Percentiles rank a stretch among this genome's conserved stretches.
Conservation (phyloP, 495 filamentous ascomycete species). For the Lophiostoma macrostomum region DNA sequence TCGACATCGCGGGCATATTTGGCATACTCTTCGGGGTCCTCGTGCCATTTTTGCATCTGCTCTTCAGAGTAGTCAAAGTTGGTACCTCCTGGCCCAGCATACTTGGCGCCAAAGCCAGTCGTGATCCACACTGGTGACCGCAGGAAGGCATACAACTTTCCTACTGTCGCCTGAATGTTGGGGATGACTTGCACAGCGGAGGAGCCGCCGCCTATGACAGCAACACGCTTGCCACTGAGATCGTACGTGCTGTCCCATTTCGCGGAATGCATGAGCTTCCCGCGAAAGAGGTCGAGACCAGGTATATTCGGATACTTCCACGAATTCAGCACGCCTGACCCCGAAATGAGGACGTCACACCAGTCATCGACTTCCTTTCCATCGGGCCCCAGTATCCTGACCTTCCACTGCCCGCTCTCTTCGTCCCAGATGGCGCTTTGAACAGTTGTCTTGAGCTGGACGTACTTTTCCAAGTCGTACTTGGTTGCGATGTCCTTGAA, state of each 20-base stretch:
- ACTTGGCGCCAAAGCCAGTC: slow-evolving; percentile 15
- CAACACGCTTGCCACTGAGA: slow-evolving; percentile 10
- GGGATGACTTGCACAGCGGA: slow-evolving; percentile 16
- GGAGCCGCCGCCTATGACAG: slow-evolving; percentile 15
- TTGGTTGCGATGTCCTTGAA: slow-evolving; percentile 11
- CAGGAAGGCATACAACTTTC: slow-evolving; percentile 10
- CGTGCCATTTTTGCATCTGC: slow-evolving; percentile 3
- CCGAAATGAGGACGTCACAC: slow-evolving; percentile 14
- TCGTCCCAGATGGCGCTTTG: slow-evolving; percentile 12
- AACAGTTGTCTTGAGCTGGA: slow-evolving; percentile 6
- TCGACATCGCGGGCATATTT: slow-evolving; percentile 12
- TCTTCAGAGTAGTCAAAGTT: slow-evolving; percentile 10
- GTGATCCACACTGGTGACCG: slow-evolving; percentile 16
- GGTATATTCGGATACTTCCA: slow-evolving; percentile 19
- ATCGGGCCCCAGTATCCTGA: slow-evolving; percentile 10
- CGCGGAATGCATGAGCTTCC: slow-evolving; percentile 15
- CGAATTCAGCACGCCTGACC: slow-evolving; percentile 10
- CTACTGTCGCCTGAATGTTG: slow-evolving; percentile 11
- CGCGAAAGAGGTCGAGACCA: slow-evolving; percentile 9
- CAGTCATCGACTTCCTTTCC: slow-evolving; percentile 12
- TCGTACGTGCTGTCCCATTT: slow-evolving; percentile 13
- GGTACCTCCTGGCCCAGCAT: slow-evolving; percentile 17
- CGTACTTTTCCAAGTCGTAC: slow-evolving; percentile 11
- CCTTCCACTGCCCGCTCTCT: slow-evolving; percentile 15
- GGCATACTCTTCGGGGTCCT: slow-evolving; percentile 9